Evolutionary conservation across 108 stramenopile genomes (phyloP).

Genomic region (Seminavis robusta): DNA sequence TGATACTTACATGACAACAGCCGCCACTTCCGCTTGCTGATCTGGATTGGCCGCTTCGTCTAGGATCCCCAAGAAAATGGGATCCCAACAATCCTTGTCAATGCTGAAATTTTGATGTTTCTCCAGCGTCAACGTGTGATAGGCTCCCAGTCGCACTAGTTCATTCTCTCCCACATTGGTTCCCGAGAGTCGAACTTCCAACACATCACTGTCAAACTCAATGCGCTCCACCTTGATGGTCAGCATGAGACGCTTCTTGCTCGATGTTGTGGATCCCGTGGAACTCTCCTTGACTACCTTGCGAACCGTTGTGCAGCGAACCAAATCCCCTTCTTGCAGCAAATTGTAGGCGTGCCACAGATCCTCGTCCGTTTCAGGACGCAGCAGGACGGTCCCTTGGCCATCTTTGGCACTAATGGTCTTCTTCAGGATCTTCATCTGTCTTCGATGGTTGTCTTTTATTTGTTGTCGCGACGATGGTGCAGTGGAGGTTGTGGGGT

Average conservation of each 20-base stretch:
- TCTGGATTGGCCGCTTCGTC: constrained; percentile 89
- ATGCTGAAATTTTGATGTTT: constrained; percentile 82
- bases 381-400: constrained; percentile 74
- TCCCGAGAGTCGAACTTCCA: constrained; percentile 86
- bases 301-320: constrained; percentile 91
- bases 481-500: too few relatives aligned
- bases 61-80: constrained; percentile 86
- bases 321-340: constrained; percentile 75
- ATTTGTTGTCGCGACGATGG: too few relatives aligned
- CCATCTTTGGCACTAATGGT: constrained; percentile 88
- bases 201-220: constrained; percentile 87
- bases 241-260: constrained; percentile 84
- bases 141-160: constrained; percentile 90
- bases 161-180: constrained; percentile 69
- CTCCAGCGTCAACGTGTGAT: constrained; percentile 94
- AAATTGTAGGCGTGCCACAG: constrained; percentile 98
- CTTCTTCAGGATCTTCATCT: constrained; percentile 75
- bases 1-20: constrained; percentile 94
- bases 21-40: constrained; percentile 91
- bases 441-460: too few relatives aligned
- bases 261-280: constrained; percentile 87
- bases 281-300: constrained; percentile 91
- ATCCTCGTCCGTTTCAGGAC: constrained; percentile 93
- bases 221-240: constrained; percentile 89
- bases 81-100: constrained; percentile 95